phyloP scores from a whole-genome alignment of 1,139 yeast species.

The Taiozyma sp. region DNA sequence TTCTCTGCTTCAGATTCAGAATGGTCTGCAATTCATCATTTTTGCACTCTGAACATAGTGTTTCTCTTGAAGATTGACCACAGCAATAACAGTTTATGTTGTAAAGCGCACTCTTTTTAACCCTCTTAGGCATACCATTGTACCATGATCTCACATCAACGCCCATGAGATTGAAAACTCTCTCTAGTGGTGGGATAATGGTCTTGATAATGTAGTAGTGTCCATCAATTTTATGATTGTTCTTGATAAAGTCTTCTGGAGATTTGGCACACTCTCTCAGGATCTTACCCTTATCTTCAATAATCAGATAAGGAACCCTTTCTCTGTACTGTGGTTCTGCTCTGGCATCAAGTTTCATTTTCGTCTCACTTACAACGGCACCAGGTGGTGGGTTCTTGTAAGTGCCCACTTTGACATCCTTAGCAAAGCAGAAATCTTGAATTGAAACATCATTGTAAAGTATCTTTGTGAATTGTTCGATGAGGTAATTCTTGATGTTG shows the following conservation, averaged over 20 bases:
- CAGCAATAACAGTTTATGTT: constrained; percentile 17
- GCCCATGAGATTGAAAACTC: constrained; percentile 80
- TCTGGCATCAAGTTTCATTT: constrained; percentile 59
- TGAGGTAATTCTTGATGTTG: constrained; percentile 57
- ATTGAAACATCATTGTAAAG: constrained; percentile 56
- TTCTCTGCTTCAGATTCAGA: constrained; percentile 17
- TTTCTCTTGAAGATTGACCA: constrained; percentile 18
- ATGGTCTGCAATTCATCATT: constrained; percentile 23
- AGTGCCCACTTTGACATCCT: constrained; percentile 80
- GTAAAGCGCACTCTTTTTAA: constrained; percentile 10
- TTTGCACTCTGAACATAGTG: constrained; percentile 33
- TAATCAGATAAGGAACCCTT: constrained; percentile 82
- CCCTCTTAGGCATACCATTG: constrained; percentile 54
- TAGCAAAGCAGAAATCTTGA: constrained; percentile 87
- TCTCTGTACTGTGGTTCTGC: constrained; percentile 86
- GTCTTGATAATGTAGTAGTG: constrained; percentile 84
- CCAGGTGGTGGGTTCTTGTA: constrained; percentile 91
- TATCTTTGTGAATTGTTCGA: constrained; percentile 63
- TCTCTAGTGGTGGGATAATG: constrained; percentile 82
- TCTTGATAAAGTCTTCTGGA: constrained; percentile 63
- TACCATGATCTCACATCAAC: constrained; percentile 80
- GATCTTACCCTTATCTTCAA: constrained; percentile 63
- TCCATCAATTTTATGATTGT: constrained; percentile 55
- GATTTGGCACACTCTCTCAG: constrained; percentile 76
- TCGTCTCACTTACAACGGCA: constrained; percentile 68